These are phyloP conservation scores for Tolypocladium ovalisporum DNA, from an alignment of 2,329 filamentous ascomycete genomes.

Conservation along the genomic window DNA sequence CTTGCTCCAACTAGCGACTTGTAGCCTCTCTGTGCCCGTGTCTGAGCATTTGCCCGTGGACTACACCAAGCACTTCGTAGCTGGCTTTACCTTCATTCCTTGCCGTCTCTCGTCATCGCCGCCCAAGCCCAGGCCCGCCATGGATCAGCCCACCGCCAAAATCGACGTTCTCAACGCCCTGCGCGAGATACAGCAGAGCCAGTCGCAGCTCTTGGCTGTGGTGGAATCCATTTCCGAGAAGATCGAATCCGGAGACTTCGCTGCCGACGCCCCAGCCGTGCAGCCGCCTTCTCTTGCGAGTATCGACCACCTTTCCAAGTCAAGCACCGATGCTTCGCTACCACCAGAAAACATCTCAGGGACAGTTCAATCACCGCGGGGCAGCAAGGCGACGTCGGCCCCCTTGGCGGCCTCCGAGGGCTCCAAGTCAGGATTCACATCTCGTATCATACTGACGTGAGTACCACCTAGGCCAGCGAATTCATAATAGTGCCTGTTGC, in stretches of 20 bases:
- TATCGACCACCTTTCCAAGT: neutral
- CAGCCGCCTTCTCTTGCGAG: conserved; percentile 1
- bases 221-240: conserved; percentile 27
- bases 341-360: neutral
- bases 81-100: neutral
- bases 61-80: neutral
- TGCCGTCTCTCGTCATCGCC: neutral
- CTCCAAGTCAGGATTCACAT: conserved; percentile 36
- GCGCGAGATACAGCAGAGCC: conserved; percentile 30
- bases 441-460: conserved; percentile 45
- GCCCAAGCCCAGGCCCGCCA: conserved; percentile 2
- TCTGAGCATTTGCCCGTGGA: neutral
- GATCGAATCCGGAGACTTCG: conserved; percentile 8
- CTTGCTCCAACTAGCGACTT: neutral
- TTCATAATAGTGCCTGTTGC: neutral
- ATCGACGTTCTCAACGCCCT: conserved; percentile 17
- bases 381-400: neutral
- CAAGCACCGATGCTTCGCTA: neutral
- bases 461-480: conserved; percentile 8
- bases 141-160: conserved; percentile 13
- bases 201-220: conserved; percentile 27
- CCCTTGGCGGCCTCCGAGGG: conserved; percentile 14
- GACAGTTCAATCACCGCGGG: neutral
- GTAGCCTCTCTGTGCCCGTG: neutral
- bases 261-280: conserved; percentile 1